phyloP scores from a whole-genome alignment of 164 flowering plant species.

The Cinnamomum micranthum region DNA sequence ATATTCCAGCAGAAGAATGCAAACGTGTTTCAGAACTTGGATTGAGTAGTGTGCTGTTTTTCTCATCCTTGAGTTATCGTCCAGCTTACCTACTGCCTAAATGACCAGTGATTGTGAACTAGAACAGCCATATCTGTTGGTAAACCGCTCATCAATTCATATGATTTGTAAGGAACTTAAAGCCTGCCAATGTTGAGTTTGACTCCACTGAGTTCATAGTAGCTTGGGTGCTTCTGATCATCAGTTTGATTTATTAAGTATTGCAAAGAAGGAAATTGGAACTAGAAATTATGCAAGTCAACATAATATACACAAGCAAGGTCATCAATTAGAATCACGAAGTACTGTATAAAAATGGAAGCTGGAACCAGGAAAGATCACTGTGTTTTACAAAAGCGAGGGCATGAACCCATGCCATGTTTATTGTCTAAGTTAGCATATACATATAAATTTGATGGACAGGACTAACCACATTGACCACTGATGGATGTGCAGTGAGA shows the following conservation, averaged over 20 bases:
- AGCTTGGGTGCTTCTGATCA: background rate
- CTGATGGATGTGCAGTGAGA: conserved; percentile 53
- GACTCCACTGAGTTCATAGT: background rate
- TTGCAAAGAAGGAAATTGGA: too few species aligned
- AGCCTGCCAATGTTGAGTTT: background rate
- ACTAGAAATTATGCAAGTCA: too few species aligned
- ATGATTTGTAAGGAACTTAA: too few species aligned
- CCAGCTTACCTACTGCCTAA: background rate
- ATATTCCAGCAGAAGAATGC: too few species aligned
- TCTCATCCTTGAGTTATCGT: background rate
- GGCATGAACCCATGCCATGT: background rate
- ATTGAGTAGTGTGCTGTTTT: background rate
- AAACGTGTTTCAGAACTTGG: too few species aligned
- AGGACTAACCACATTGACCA: background rate
- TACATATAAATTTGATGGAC: background rate
- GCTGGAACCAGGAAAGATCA: too few species aligned
- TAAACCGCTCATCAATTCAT: too few species aligned
- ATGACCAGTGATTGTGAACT: background rate
- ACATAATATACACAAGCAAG: background rate
- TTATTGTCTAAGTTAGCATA: background rate
- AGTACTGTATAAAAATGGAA: background rate
- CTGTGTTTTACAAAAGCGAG: background rate
- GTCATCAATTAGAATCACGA: background rate
- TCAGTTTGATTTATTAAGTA: too few species aligned
- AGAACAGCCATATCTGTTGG: background rate